These are phyloP conservation scores for Ceratobasidium sp. DNA, from an alignment of 1,284 basidiomycete species.

Conservation along the genomic window DNA sequence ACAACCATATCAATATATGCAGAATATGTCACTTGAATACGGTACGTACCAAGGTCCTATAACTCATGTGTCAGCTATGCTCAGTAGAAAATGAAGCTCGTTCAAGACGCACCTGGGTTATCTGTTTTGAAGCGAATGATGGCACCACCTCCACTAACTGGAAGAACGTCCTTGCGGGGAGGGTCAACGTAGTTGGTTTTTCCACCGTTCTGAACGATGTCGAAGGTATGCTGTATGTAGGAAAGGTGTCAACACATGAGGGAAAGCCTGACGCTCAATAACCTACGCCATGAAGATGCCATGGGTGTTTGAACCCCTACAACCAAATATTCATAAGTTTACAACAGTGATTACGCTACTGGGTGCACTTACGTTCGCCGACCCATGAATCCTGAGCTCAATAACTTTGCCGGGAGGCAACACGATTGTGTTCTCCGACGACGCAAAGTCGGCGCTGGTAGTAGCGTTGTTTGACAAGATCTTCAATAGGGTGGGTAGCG, in stretches of 20 bases:
- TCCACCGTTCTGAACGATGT: constrained; percentile 55
- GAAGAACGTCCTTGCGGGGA: constrained; percentile 56
- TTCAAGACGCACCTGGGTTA: constrained; percentile 54
- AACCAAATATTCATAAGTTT: neutral
- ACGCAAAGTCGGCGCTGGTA: constrained; percentile 22
- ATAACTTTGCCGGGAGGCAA: constrained; percentile 35
- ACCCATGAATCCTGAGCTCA: constrained; percentile 29
- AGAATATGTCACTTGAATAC: neutral
- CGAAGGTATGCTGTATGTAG: constrained; percentile 51
- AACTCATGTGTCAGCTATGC: neutral
- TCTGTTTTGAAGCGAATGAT: constrained; percentile 60
- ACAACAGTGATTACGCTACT: too few species aligned
- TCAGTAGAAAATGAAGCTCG: neutral
- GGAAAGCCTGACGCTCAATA: neutral
- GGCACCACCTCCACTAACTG: constrained; percentile 50
- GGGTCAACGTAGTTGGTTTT: constrained; percentile 56
- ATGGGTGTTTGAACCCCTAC: constrained; percentile 35
- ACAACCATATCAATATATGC: neutral
- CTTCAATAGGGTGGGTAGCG: constrained; percentile 20
- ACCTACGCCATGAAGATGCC: constrained; percentile 40
- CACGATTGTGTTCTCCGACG: constrained; percentile 20
- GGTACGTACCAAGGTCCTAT: constrained; percentile 54
- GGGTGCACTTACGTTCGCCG: constrained; percentile 5
- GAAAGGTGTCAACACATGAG: neutral
- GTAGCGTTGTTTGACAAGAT: constrained; percentile 39